phyloP scores from a whole-genome alignment of 306 rosid species.

The Malus fusca region DNA sequence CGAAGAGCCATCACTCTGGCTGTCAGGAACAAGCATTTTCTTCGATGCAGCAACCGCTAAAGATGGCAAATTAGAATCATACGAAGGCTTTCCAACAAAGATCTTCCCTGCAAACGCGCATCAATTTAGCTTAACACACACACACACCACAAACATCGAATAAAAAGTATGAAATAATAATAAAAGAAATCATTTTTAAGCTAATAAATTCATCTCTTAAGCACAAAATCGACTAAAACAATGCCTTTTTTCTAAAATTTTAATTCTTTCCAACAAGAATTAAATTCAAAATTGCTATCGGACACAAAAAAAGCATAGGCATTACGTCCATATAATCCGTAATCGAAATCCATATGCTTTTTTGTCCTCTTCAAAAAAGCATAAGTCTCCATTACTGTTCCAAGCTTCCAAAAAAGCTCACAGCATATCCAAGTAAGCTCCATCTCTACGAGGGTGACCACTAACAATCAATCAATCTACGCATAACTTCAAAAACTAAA shows the following conservation, averaged over 20 bases:
- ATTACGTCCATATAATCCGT: neutral
- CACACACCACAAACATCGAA: neutral
- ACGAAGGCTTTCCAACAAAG: conserved; percentile 44
- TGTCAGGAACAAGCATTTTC: conserved; percentile 63
- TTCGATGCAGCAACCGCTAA: conserved; percentile 55
- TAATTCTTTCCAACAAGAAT: neutral
- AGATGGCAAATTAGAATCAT: conserved; percentile 61
- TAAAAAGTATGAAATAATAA: neutral
- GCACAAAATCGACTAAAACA: neutral
- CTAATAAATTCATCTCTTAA: neutral
- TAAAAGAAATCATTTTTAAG: neutral
- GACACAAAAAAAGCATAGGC: neutral
- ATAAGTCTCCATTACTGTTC: neutral
- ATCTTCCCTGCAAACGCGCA: conserved; percentile 56
- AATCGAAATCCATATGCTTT: neutral
- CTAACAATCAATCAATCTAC: neutral
- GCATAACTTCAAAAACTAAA: neutral
- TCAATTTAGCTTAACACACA: conserved; percentile 12
- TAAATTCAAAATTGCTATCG: neutral
- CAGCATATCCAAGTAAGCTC: neutral
- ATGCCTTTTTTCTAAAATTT: neutral
- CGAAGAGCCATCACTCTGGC: conserved; percentile 40
- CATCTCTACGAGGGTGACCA: neutral
- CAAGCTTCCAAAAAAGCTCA: neutral
- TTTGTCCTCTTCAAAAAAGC: neutral